Evolutionary conservation across 129 eudicot genomes (phyloP), one percentile per base, ranked within the genome.

Genomic region (Chrysanthemum makinoi): DNA sequence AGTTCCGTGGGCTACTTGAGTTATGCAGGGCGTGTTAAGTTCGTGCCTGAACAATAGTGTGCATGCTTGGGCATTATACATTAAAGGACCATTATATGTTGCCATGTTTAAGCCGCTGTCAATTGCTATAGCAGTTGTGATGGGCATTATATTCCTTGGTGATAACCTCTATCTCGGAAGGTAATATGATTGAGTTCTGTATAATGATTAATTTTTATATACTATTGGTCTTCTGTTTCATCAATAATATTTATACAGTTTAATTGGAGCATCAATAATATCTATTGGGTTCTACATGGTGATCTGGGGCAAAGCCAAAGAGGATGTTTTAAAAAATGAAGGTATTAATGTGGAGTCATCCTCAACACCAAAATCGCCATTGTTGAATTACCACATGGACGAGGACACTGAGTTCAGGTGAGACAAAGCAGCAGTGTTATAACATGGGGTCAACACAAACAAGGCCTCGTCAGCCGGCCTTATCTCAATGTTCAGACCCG

Each of bases 291-390:
- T 93, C 75, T 93, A 93, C 55, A 84, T 90, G 3, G 98, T 93
- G 49, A 93, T 93, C 88, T 93, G 98, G 98, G 98, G 98, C 6
- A 93, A 93, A 70, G 71, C 92, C 4, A 85, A 82, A 58, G 96
- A 89, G 49, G 88, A 73, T 7, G 69, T 26, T 2, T 69, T 70
- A 12, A 58, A 72, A 20, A 72, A 52, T 50, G 76, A 62, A 51
- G 35, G 65, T 67, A 20, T 43, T 18, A 79, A 77, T 69, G 54
- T 55, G 49, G 87, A 82, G 67, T 72, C 89, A 0, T 74, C 84
- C 9, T 48, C 79, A 4, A 48, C 46, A 1, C 35, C 84, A n/a
- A 85, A 73, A 68, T 11, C 70, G 6, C 95, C 94, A 7, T 74
- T 90, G 88, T 63, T 84, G 79, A 84, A 55, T 30, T 39, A 39